phyloP scores from a whole-genome alignment of 768 basidiomycete genomes.

The Boletus reticulatus region DNA sequence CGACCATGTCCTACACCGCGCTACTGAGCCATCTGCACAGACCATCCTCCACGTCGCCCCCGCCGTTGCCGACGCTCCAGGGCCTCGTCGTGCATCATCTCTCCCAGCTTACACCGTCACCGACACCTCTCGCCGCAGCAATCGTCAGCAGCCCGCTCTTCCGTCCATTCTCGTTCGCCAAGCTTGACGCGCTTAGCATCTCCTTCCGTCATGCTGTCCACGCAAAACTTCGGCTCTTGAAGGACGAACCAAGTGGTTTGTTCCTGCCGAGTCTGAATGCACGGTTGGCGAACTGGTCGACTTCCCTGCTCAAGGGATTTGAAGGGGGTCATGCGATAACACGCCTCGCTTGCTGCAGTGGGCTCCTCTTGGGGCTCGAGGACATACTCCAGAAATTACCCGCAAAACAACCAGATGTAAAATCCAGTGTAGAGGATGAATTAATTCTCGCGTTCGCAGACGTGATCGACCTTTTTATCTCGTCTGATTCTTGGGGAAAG shows the following conservation, averaged over 20 bases:
- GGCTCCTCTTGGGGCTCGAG: constrained; percentile 61
- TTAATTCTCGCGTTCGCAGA: constrained; percentile 70
- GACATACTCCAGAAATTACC: constrained; percentile 41
- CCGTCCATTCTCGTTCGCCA: constrained; percentile 28
- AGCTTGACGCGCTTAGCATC: constrained; percentile 25
- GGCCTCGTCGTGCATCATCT: constrained; percentile 30
- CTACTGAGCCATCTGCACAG: constrained; percentile 28
- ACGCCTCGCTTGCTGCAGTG: constrained; percentile 60
- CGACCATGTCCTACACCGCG: constrained; percentile 22
- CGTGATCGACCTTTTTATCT: constrained; percentile 59
- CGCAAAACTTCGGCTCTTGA: constrained; percentile 23
- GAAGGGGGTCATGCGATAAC: constrained; percentile 66
- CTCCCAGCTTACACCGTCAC: constrained; percentile 23
- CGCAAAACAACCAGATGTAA: constrained; percentile 30
- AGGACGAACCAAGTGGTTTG: constrained; percentile 28
- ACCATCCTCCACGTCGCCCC: constrained; percentile 12
- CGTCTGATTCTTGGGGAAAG: constrained; percentile 55
- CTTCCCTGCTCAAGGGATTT: constrained; percentile 52
- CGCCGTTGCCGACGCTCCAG: constrained; percentile 23
- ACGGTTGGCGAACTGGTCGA: constrained; percentile 49
- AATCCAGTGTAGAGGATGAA: constrained; percentile 58
- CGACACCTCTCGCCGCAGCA: constrained; percentile 33
- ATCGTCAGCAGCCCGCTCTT: constrained; percentile 32
- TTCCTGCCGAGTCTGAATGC: constrained; percentile 37
- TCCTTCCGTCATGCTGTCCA: constrained; percentile 34